Evolutionary conservation across 1,139 yeast genomes (phyloP), one percentile per base, ranked within the genome.

Genomic region (Pichia sp.): DNA sequence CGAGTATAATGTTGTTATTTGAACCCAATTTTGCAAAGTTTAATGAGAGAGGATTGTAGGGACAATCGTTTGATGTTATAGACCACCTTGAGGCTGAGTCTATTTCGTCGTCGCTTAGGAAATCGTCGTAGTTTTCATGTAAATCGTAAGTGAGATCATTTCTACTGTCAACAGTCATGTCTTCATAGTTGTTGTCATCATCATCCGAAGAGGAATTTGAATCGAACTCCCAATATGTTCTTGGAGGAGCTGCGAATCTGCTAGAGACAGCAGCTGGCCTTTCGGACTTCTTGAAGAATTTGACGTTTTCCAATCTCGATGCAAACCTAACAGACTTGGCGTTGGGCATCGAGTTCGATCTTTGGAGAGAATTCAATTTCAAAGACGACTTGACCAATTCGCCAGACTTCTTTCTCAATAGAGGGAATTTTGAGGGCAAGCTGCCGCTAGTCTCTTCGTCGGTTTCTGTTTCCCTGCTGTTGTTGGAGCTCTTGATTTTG

Each of bases 301-400:
- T 75, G 37, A 87, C 81, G 60, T 86, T 89, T 58, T 75, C 83
- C 47, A 79, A 75, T 43, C 78, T 76, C 23, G 75, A 72, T 43
- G 91, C 95, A 68, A 88, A 88, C 67, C 88, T 93, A 25, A 88
- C 96, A 59, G 76, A 82, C 63, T 88, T 88, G 56, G 76, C 74
- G 19, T 85, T 72, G 2, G 96, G 96, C 71, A 87, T 75, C 12
- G 90, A 83, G 59, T 76, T 75, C 34, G 82, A 75, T 51, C 87
- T 70, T 43, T 70, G 70, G 43, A 80, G 69, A 43, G 70, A 70
- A 54, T 72, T 78, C 52, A 73, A 65, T 63, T 84, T 86, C 50
- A 88, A 73, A 23, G 88, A 83, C 2, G 91, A 80, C 65, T 87
- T 87, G 50, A 88, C 83, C 26, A 86, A 73, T 65, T 88, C 96